A percentile compares a stretch with the other conserved stretches of the same genome.
phyloP scores from a whole-genome alignment of 148 eudicot species.

The Dysphania ambrosioides region DNA sequence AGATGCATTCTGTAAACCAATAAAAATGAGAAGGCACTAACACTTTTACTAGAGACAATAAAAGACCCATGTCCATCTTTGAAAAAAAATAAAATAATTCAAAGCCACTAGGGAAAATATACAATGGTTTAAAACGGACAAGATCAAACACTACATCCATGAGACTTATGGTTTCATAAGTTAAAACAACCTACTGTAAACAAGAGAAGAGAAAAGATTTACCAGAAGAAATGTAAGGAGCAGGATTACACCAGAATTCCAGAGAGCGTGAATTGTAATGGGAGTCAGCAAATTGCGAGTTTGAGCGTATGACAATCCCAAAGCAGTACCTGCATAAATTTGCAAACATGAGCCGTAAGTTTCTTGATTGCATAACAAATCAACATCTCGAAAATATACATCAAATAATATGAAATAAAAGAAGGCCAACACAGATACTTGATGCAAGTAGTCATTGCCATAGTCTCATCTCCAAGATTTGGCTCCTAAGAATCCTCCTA shows the following conservation, averaged over 20 bases:
- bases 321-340: slow-evolving; percentile 51
- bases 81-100: no score
- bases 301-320: slow-evolving; percentile 96
- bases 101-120: background rate
- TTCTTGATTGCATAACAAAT: background rate
- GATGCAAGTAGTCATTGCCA: background rate
- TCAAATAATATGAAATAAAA: no score
- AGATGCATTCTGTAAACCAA: no score
- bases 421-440: background rate
- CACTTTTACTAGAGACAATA: no score
- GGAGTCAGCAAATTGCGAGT: slow-evolving; percentile 92
- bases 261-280: slow-evolving; percentile 77
- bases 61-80: no score
- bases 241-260: slow-evolving; percentile 96
- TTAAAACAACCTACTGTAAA: background rate
- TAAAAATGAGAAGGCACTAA: no score
- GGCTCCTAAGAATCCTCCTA: background rate
- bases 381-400: background rate
- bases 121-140: background rate
- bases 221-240: slow-evolving; percentile 97
- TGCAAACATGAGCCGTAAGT: background rate
- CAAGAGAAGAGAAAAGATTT: background rate
- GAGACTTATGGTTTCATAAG: background rate
- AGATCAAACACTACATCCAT: background rate
- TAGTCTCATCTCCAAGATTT: background rate